Evolutionary conservation across 257 asterid species (phyloP), one percentile per base, ranked within the genome.

Genomic region (Striga asiatica): DNA sequence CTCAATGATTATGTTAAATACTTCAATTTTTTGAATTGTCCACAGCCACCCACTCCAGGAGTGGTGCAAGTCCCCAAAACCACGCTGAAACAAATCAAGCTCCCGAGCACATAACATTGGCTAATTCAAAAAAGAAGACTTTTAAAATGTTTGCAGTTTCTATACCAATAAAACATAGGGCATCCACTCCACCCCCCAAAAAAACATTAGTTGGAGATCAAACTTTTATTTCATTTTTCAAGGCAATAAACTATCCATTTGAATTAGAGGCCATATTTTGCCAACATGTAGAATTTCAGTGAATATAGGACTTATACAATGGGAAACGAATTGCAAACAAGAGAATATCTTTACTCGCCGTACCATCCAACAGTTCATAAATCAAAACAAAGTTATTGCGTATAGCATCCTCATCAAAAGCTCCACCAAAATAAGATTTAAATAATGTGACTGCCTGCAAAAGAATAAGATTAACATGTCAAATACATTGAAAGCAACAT

Each of bases 341-440:
- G 16, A 43, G 27, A 34, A 49, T 11, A 20, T 11, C 21, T 55
- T 55, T 39, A 59, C 31, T 32, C 31, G 61, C 43, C 88, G 58
- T 80, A 92, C 99, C 99, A 74, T 92, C 99, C 75, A 92, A 70
- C 17, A 92, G 88, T 68, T 92, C 99, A 54, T 92, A 92, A 42
- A 92, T 92, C 64, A 92, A 69, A 56, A 92, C 99, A 46, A 92
- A 92, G 61, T 92, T 92, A 65, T 92, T 92, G 73, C 98, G 99
- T 48, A 92, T 92, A 34, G 99, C 97, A 73, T 88, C 99, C 73
- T 92, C 99, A 68, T 92, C 99, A 66, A 92, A 92, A 60, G 97
- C 87, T 52, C 99, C 97, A 20, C 99, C 97, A 42, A 92, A 92
- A 71, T 92, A 92, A 38, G 99, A 88, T 64, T 92, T 92, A 68